Evolutionary conservation across 345 rosid genomes (phyloP), one percentile per base, ranked within the genome.

Genomic region (Eucalyptus globulus): DNA sequence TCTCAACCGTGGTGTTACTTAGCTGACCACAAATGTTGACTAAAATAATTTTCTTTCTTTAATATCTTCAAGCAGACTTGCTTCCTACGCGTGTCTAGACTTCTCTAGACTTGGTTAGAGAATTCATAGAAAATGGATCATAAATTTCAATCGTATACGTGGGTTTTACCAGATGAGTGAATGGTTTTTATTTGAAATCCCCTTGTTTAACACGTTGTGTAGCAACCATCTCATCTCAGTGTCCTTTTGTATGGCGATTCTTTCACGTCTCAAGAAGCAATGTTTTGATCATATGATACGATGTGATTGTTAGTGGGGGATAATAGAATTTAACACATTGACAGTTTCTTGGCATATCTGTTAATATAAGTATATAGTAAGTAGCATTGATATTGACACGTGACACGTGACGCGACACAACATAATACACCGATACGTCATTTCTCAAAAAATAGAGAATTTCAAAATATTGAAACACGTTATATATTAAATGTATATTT

Each of bases 371-470:
- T 11, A 76, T 14, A 37, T 76, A 76, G 0, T 49, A 49, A 49
- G 51, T 49, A 49, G 17, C 2, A 49, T 2, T 1, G 17, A 49
- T 14, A 49, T 14, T 49, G 2, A 14, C 51, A 49, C 7, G 17
- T 49, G 51, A 49, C 1, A 49, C 17, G 2, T 16, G 1, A 49
- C 0, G 3, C 16, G 2, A 49, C 51, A 1, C 15, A 0, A 49
- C 51, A 49, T 2, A 5, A 14, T 49, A 49, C 14, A 2, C 0
- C 6, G 1, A 49, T 49, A 49, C 3, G 16, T 49, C 1, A 0
- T 49, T 49, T 49, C 1, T 49, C 1, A 5, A 49, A 1, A 49
- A 49, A 14, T 14, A 49, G 3, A 14, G 0, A 49, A 49, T 49
- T 49, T 49, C 16, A 16, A 49, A 1, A 49, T 49, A 2, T 49